These are phyloP conservation scores for Aspergillus carbonarius DNA, from an alignment of 2,329 filamentous ascomycete genomes.

Conservation along the genomic window DNA sequence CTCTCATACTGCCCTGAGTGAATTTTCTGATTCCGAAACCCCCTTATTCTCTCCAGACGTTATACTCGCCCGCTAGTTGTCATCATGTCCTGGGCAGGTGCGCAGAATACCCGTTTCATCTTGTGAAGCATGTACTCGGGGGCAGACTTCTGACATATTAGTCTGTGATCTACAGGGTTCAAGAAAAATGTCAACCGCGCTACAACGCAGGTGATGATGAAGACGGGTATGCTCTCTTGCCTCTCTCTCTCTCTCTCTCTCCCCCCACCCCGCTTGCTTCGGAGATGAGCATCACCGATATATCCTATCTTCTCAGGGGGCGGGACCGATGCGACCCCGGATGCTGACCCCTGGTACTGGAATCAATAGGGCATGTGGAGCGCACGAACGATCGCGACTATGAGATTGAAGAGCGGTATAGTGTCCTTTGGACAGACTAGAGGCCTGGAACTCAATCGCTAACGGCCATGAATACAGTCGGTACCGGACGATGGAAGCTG, in stretches of 20 bases:
- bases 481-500: slow-evolving; percentile 96
- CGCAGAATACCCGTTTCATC: slow-evolving; percentile 12
- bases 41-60: neutral
- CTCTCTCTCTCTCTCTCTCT: too few relatives aligned
- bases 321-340: neutral
- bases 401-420: slow-evolving; percentile 87
- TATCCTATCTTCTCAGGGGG: neutral
- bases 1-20: neutral
- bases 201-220: slow-evolving; percentile 99
- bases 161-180: slow-evolving; percentile 59
- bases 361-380: slow-evolving; percentile 77
- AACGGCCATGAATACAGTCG: slow-evolving; percentile 57
- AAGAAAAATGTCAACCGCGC: slow-evolving; percentile 98
- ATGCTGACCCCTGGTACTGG: slow-evolving; percentile 2
- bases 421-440: slow-evolving; percentile 2
- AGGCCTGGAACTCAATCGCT: slow-evolving; percentile 5
- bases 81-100: slow-evolving; percentile 72
- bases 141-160: slow-evolving; percentile 4
- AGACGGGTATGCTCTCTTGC: slow-evolving; percentile 77
- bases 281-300: neutral
- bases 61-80: slow-evolving; percentile 20
- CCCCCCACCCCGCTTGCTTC: slow-evolving; percentile 3
- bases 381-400: slow-evolving; percentile 98
- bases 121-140: neutral
- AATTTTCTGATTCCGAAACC: neutral